Evolutionary conservation across 2,329 filamentous ascomycete genomes (phyloP).

Genomic region (Leptoxyphium fumago): DNA sequence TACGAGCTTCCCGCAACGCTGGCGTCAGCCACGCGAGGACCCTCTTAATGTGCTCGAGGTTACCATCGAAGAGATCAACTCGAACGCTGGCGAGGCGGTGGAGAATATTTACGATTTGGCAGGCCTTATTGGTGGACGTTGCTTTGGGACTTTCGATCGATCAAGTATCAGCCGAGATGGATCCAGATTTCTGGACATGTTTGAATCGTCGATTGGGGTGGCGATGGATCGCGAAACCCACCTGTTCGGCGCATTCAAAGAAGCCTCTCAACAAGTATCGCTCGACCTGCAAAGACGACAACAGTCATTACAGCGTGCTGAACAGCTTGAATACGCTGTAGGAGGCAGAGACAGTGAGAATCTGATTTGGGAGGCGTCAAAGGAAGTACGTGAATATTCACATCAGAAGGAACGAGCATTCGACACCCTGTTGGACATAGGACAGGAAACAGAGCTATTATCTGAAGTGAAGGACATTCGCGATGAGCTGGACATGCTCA

Average conservation of each 20-base stretch:
- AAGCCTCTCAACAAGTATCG: slow-evolving; percentile 42
- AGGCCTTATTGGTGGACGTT: slow-evolving; percentile 47
- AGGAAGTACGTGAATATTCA: slow-evolving; percentile 7
- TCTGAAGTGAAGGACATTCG: slow-evolving; percentile 53
- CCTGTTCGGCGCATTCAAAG: slow-evolving; percentile 46
- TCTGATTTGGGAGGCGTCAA: not conserved
- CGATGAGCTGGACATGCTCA: slow-evolving; percentile 51
- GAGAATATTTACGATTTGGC: slow-evolving; percentile 48
- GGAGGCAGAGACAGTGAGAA: slow-evolving; percentile 3
- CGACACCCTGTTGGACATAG: slow-evolving; percentile 44
- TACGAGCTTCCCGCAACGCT: slow-evolving; percentile 43
- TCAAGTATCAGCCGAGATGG: slow-evolving; percentile 31
- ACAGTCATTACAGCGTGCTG: slow-evolving; percentile 28
- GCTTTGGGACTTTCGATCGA: slow-evolving; percentile 43
- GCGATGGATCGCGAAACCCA: slow-evolving; percentile 25
- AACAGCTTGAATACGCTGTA: slow-evolving; percentile 10
- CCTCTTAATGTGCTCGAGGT: slow-evolving; percentile 48
- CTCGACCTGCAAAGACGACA: slow-evolving; percentile 30
- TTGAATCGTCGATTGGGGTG: slow-evolving; percentile 46
- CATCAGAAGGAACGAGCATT: slow-evolving; percentile 26
- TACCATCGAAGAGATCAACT: slow-evolving; percentile 51
- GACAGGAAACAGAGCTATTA: slow-evolving; percentile 44
- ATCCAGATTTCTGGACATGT: slow-evolving; percentile 53
- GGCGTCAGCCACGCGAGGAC: slow-evolving; percentile 46
- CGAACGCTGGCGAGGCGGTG: slow-evolving; percentile 45